phyloP scores from a whole-genome alignment of 1,139 yeast species.

The Yamadazyma songkhlaensis region DNA sequence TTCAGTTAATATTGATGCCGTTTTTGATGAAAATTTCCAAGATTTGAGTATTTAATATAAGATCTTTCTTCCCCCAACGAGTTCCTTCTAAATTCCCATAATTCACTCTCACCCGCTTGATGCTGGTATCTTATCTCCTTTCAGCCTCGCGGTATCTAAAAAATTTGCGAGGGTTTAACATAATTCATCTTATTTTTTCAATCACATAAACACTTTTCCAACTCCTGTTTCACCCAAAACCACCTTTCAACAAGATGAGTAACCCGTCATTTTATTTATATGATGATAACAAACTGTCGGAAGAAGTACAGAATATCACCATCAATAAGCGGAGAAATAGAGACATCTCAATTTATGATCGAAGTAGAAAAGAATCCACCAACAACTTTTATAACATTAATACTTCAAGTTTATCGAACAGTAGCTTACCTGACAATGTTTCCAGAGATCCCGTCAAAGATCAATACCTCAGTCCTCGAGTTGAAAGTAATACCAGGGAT shows the following conservation, averaged over 20 bases:
- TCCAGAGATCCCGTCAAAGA: neutral
- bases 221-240: no score
- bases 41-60: constrained; percentile 25
- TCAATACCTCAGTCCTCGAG: neutral
- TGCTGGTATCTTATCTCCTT: no score
- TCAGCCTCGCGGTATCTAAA: no score
- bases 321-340: constrained; percentile 11
- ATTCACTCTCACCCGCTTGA: no score
- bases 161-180: no score
- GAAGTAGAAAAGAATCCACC: neutral
- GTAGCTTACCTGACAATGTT: neutral
- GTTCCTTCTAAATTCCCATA: no score
- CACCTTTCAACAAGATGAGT: neutral
- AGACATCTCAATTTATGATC: constrained; percentile 4
- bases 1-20: constrained; percentile 24
- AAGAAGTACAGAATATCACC: constrained; percentile 10
- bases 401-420: neutral
- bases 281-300: constrained; percentile 15
- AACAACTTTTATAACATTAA: neutral
- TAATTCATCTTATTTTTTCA: no score
- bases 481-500: neutral
- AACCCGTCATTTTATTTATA: constrained; percentile 21
- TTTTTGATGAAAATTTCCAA: constrained; percentile 34
- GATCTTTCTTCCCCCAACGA: no score
- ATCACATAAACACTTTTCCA: no score